Conservation (phyloP, 1,284 basidiomycete genomes). For the Melampsora larici-populina region DNA sequence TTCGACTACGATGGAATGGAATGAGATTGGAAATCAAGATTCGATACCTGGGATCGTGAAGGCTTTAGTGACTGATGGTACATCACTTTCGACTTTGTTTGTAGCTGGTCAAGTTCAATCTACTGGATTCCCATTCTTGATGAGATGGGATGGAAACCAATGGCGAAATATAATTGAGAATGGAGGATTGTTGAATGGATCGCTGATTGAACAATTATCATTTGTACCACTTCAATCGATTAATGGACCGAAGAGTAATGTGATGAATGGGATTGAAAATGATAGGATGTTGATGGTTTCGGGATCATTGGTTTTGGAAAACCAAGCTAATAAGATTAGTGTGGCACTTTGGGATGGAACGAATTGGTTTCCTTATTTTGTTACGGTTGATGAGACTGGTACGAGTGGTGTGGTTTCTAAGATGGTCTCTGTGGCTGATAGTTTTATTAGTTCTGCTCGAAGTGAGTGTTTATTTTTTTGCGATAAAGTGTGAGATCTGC, state of each 20-base stretch:
- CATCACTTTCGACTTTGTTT: conserved; percentile 78
- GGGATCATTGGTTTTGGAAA: conserved; percentile 61
- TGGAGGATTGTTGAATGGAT: not conserved
- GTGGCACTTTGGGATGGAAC: conserved; percentile 78
- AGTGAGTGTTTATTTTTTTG: conserved; percentile 47
- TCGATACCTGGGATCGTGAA: conserved; percentile 83
- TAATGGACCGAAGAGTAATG: conserved; percentile 63
- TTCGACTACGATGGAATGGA: conserved; percentile 63
- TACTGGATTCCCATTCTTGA: conserved; percentile 67
- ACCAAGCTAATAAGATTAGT: conserved; percentile 62
- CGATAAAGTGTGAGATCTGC: too few species aligned
- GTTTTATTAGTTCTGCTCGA: conserved; percentile 46
- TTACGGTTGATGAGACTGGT: conserved; percentile 67
- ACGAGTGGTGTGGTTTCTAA: conserved; percentile 69
- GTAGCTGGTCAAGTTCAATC: conserved; percentile 72
- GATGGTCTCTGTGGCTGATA: conserved; percentile 67
- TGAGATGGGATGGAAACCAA: conserved; percentile 72
- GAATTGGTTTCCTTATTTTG: conserved; percentile 76
- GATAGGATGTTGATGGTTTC: conserved; percentile 89
- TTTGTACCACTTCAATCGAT: conserved; percentile 50
- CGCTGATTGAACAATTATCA: not conserved
- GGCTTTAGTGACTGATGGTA: conserved; percentile 77
- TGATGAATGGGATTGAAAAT: conserved; percentile 71
- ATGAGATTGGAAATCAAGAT: conserved; percentile 63
- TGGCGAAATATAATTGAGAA: conserved; percentile 68